A percentile compares a stretch with the other conserved stretches of the same genome.
These are phyloP conservation scores for Aspergillus homomorphus DNA, from an alignment of 495 filamentous ascomycete genomes.

Conservation along the genomic window DNA sequence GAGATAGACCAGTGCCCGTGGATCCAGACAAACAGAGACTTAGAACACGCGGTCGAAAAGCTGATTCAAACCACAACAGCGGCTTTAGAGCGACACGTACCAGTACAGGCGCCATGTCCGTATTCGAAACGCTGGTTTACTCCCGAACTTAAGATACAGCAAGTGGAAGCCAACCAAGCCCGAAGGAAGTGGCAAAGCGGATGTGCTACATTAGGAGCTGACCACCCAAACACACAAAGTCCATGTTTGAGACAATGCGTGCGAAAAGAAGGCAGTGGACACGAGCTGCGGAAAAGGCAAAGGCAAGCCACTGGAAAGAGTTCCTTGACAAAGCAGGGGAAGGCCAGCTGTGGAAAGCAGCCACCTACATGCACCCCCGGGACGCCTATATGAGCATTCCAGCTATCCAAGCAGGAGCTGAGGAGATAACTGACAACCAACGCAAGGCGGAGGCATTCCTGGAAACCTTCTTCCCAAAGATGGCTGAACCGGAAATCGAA, in stretches of 20 bases:
- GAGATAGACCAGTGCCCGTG: constrained; percentile 12
- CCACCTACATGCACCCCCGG: constrained; percentile 26
- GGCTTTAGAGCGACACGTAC: constrained; percentile 13
- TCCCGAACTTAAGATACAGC: constrained; percentile 20
- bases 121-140: constrained; percentile 29
- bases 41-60: constrained; percentile 12
- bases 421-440: constrained; percentile 19
- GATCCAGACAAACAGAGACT: constrained; percentile 12
- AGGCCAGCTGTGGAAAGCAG: constrained; percentile 24
- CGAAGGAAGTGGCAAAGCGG: constrained; percentile 20
- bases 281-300: constrained; percentile 19
- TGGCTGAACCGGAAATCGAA: constrained; percentile 2
- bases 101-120: constrained; percentile 12
- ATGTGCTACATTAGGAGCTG: constrained; percentile 11
- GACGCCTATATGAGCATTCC: constrained; percentile 21
- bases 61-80: constrained; percentile 13
- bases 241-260: constrained; percentile 9
- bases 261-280: constrained; percentile 18
- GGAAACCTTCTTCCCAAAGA: constrained; percentile 27
- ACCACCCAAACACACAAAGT: constrained; percentile 5
- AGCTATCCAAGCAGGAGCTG: constrained; percentile 6
- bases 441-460: constrained; percentile 25
- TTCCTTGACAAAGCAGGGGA: constrained; percentile 23
- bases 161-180: constrained; percentile 18
- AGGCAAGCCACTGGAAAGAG: constrained; percentile 18